phyloP scores from a whole-genome alignment of 2,329 filamentous ascomycete genomes.

The Claviceps fusiformis region DNA sequence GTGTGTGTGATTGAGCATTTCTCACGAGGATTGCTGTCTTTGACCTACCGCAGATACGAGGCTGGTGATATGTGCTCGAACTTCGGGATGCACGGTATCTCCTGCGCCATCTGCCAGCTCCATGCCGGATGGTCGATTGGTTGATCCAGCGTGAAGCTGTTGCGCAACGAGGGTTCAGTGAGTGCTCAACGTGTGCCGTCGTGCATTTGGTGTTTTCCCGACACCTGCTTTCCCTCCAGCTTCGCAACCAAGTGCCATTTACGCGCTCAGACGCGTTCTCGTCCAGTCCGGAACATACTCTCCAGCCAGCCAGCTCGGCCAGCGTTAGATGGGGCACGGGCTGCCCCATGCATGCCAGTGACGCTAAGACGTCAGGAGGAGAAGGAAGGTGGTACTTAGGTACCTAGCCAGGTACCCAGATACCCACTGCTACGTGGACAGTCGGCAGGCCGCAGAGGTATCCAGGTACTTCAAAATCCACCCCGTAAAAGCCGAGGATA shows the following conservation, averaged over 20 bases:
- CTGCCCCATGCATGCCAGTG: background rate
- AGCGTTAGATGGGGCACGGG: too few species aligned
- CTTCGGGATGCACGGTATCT: conserved; percentile 74
- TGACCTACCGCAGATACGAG: conserved; percentile 75
- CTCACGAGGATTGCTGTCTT: conserved; percentile 5
- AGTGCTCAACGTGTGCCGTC: background rate
- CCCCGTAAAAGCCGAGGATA: conserved; percentile 28
- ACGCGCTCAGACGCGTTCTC: conserved; percentile 10
- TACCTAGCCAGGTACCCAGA: too few species aligned
- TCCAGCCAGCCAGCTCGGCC: too few species aligned
- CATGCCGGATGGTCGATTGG: conserved; percentile 25
- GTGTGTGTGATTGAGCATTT: background rate
- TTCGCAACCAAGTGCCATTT: background rate
- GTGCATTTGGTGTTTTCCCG: background rate
- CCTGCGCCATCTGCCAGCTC: conserved; percentile 36
- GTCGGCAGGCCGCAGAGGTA: background rate
- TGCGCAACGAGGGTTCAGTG: too few species aligned
- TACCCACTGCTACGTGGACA: too few species aligned
- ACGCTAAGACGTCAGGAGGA: too few species aligned
- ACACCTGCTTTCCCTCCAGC: background rate
- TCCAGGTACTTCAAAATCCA: background rate
- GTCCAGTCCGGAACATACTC: too few species aligned
- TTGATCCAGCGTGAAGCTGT: background rate
- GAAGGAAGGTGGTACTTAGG: too few species aligned
- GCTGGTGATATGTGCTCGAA: conserved; percentile 85